phyloP scores from a whole-genome alignment of 2,329 filamentous ascomycete species.

The Claviceps purpurea region DNA sequence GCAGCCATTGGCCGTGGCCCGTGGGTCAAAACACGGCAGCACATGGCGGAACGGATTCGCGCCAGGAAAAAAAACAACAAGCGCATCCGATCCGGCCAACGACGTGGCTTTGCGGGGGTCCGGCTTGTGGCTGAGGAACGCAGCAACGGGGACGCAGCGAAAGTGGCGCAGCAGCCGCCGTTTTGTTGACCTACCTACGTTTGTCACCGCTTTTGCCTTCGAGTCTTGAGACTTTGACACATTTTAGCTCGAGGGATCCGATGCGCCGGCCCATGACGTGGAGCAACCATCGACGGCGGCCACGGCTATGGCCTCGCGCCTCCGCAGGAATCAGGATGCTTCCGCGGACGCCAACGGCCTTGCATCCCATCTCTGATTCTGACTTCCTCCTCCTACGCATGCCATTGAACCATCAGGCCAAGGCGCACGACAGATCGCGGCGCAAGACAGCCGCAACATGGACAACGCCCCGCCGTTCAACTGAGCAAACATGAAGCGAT shows the following conservation, averaged over 20 bases:
- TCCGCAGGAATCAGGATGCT: no score
- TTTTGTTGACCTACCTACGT: no score
- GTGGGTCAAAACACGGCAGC: conserved; percentile 15
- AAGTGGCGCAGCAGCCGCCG: no score
- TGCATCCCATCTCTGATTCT: no score
- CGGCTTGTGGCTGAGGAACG: no score
- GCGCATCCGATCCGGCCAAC: not conserved
- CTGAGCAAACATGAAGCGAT: conserved; percentile 16
- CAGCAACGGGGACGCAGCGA: no score
- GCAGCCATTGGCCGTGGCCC: conserved; percentile 17
- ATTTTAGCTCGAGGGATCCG: not conserved
- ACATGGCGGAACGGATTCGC: conserved; percentile 5
- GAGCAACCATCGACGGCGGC: not conserved
- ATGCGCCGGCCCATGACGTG: not conserved
- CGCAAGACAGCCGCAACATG: not conserved
- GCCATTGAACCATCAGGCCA: not conserved
- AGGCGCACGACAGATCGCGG: not conserved
- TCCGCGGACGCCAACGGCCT: no score
- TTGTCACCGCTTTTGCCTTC: no score
- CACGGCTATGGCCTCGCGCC: no score
- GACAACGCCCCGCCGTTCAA: not conserved
- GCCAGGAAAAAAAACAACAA: not conserved
- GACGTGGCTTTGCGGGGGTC: no score
- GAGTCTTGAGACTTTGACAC: no score
- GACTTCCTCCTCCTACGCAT: no score